Conservation (phyloP, 2,329 filamentous ascomycete species). For the Volutella citrinella region DNA sequence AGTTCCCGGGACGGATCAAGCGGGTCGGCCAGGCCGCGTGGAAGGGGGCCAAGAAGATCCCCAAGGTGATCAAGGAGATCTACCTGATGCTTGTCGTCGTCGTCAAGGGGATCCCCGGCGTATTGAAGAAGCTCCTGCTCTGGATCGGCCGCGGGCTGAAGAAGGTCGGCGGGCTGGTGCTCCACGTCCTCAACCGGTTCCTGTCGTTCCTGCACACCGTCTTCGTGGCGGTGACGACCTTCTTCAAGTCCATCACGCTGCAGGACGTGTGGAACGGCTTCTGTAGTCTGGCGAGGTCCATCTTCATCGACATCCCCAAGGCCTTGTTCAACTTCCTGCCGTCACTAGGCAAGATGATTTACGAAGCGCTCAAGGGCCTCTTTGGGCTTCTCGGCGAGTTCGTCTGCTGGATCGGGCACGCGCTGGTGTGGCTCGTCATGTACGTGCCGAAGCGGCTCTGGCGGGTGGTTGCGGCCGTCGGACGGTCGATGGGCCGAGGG, state of each 20-base stretch:
- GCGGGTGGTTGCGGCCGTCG: conserved; percentile 29
- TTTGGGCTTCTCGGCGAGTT: conserved; percentile 30
- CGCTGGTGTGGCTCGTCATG: conserved; percentile 27
- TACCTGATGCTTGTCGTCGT: background rate
- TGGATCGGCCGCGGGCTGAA: conserved; percentile 31
- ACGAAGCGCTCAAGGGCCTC: conserved; percentile 25
- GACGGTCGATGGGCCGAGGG: conserved; percentile 27
- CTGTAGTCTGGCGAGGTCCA: conserved; percentile 22
- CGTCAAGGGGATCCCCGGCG: conserved; percentile 22
- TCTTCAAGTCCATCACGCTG: conserved; percentile 35
- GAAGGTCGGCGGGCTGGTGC: conserved; percentile 22
- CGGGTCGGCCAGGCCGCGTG: conserved; percentile 10
- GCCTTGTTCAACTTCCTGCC: conserved; percentile 23
- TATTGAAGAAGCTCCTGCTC: conserved; percentile 18
- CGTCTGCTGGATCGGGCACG: conserved; percentile 23
- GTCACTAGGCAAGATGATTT: conserved; percentile 20
- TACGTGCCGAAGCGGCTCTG: conserved; percentile 33
- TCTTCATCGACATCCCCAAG: conserved; percentile 31
- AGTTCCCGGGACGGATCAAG: conserved; percentile 12
- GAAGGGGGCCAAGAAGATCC: conserved; percentile 20
- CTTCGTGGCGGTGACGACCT: conserved; percentile 29
- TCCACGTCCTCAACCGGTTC: conserved; percentile 21
- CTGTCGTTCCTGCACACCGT: conserved; percentile 36
- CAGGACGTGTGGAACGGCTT: conserved; percentile 38
- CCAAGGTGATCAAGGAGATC: conserved; percentile 16